phyloP scores from a whole-genome alignment of 805 yeast genomes.

The Vanderwaltozyma yarrowii region DNA sequence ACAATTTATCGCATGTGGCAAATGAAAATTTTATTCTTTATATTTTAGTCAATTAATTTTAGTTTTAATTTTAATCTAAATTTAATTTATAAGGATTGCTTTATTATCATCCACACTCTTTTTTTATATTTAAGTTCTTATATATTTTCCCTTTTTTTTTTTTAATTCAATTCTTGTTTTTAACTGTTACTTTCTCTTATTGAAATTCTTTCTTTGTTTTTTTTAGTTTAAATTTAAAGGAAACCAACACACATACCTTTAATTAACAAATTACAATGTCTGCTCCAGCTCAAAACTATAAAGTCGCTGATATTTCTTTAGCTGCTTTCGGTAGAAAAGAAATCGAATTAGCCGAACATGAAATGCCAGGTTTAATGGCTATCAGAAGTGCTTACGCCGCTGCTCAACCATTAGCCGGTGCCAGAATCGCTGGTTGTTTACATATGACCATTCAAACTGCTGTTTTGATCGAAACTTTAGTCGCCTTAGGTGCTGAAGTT shows the following conservation, averaged over 20 bases:
- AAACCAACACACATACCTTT: neutral
- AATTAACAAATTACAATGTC: conserved; percentile 35
- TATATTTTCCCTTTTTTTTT: neutral
- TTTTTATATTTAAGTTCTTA: neutral
- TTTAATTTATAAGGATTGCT: too few species aligned
- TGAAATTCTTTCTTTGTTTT: neutral
- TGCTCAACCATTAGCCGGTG: conserved; percentile 92
- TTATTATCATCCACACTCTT: too few species aligned
- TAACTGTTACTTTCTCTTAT: neutral
- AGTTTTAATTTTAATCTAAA: too few species aligned
- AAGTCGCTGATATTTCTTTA: conserved; percentile 94
- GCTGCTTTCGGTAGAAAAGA: conserved; percentile 99
- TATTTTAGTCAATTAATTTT: too few species aligned
- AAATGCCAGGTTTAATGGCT: conserved; percentile 98
- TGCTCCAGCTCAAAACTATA: conserved; percentile 62
- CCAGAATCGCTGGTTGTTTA: conserved; percentile 97
- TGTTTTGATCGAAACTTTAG: conserved; percentile 92
- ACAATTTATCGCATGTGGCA: neutral
- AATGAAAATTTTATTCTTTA: too few species aligned
- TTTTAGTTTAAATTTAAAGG: too few species aligned
- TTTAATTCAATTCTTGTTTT: too few species aligned
- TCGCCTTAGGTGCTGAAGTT: conserved; percentile 97
- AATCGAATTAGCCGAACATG: conserved; percentile 96
- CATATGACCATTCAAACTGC: conserved; percentile 99
- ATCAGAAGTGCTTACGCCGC: conserved; percentile 86